Evolutionary conservation across 108 stramenopile genomes (phyloP), one percentile per base, ranked within the genome.

Genomic region (Halocafeteria seosinensis): DNA sequence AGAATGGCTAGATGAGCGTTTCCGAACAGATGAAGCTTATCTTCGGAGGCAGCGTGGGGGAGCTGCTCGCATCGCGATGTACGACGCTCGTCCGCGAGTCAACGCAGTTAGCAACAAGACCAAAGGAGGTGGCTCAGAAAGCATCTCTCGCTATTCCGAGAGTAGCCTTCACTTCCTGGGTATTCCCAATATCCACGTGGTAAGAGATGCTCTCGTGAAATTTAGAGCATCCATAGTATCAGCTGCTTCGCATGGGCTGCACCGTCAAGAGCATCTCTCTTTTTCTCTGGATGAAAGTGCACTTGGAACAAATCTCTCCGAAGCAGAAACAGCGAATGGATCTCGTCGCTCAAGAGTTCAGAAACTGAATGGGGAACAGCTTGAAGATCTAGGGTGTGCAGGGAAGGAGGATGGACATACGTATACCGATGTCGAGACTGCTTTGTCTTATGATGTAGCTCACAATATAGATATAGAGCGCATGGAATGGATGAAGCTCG

Each of bases 121-220:
- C 33, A 66, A 65, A 26, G 78, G 78, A n/a, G 72, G 75, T 37
- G 78, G 78, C 17, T 67, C 68, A 9, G 78, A 79, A 60, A 47
- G 67, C 27, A 66, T 62, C 0, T 17, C 36, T 31, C 53, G 67
- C 31, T 72, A 73, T 67, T 32, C 33, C 13, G 64, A 51, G 26
- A 66, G 68, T 0, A 50, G 67, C 23, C 34, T 79, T 11, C 52
- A 61, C 34, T 79, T 79, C 21, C 34, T 67, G 3, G 67, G 64
- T 13, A 78, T 79, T 50, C 74, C 68, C 12, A 79, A 79, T 69
- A 73, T 77, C 29, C 75, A 76, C 75, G 76, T 69, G 8, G 71
- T 77, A 30, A 68, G 75, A 5, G 64, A 74, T 4, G 29, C 73
- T 26, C 50, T 78, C 58, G 42, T 37, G 3, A 30, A 31, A n/a